phyloP scores from a whole-genome alignment of 108 stramenopile genomes.

The Fragilaria crotonensis region DNA sequence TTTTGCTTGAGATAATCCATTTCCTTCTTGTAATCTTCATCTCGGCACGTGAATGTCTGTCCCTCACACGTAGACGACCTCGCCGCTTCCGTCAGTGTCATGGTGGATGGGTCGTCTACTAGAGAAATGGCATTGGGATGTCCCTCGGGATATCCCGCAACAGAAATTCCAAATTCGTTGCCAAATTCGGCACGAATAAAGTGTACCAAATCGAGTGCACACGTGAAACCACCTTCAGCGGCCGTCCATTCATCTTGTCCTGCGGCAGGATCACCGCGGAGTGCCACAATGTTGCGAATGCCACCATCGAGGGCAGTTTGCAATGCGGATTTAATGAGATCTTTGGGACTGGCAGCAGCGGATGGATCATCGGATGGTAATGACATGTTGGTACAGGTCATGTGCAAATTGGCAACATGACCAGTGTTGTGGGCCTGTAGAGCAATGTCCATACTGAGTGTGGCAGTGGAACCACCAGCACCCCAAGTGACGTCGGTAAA shows the following conservation, averaged over 20 bases:
- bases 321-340: conserved; percentile 84
- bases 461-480: conserved; percentile 98
- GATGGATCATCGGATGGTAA: conserved; percentile 16
- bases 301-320: conserved; percentile 72
- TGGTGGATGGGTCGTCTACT: conserved; percentile 60
- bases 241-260: conserved; percentile 96
- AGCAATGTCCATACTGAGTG: conserved; percentile 89
- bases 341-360: conserved; percentile 25
- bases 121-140: conserved; percentile 92
- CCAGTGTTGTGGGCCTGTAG: conserved; percentile 75
- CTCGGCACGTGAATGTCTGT: conserved; percentile 81
- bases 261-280: conserved; percentile 98
- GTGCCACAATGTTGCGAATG: conserved; percentile 96
- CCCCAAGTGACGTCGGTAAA: conserved; percentile 99
- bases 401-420: conserved; percentile 96
- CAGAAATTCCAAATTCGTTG: conserved; percentile 86
- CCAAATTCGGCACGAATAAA: conserved; percentile 92
- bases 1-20: conserved; percentile 97
- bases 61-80: conserved; percentile 77
- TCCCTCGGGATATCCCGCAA: conserved; percentile 99
- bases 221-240: conserved; percentile 91
- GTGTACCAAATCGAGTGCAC: conserved; percentile 96
- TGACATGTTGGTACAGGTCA: conserved; percentile 99
- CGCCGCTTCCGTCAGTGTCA: conserved; percentile 74
- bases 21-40: conserved; percentile 94